Percentiles rank a stretch among this genome's conserved stretches.
phyloP scores from a whole-genome alignment of 768 basidiomycete species.

The Termitomyces sp. region DNA sequence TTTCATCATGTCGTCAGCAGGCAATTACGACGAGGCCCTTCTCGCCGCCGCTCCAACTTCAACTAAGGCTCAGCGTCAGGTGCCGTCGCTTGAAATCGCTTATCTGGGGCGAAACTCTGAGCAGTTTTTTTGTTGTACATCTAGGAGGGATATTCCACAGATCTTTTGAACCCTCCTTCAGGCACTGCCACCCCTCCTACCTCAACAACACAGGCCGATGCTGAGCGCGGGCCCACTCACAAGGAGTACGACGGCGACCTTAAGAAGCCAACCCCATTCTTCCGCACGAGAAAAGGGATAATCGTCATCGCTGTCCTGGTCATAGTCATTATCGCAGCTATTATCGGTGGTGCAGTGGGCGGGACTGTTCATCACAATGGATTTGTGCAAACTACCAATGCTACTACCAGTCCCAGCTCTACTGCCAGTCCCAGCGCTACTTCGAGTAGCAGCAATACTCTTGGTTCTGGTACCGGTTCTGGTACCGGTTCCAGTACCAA shows the following conservation, averaged over 20 bases:
- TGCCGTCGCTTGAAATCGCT: constrained; percentile 5
- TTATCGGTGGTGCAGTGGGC: constrained; percentile 56
- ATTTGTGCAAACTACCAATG: neutral
- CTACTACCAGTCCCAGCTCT: neutral
- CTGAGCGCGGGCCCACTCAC: constrained; percentile 14
- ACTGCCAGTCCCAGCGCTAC: too few relatives aligned
- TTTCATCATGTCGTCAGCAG: constrained; percentile 13
- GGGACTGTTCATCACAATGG: constrained; percentile 23
- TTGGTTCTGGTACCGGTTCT: too few relatives aligned
- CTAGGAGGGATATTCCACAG: constrained; percentile 52
- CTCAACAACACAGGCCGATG: constrained; percentile 14
- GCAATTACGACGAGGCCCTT: constrained; percentile 30
- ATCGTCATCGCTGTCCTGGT: constrained; percentile 29
- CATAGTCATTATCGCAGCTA: constrained; percentile 41
- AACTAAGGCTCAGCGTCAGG: constrained; percentile 35
- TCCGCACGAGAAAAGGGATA: constrained; percentile 40
- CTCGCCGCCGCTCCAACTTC: constrained; percentile 29
- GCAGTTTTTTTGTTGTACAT: neutral
- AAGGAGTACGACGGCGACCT: constrained; percentile 15
- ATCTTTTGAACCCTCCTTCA: constrained; percentile 27
- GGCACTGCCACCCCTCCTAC: constrained; percentile 10
- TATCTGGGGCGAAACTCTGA: neutral
- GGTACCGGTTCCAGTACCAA: too few relatives aligned
- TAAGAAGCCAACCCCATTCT: constrained; percentile 34
- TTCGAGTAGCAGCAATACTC: too few relatives aligned